These are phyloP conservation scores for Blastobotrys proliferans DNA, from an alignment of 1,139 yeast genomes.

Conservation along the genomic window DNA sequence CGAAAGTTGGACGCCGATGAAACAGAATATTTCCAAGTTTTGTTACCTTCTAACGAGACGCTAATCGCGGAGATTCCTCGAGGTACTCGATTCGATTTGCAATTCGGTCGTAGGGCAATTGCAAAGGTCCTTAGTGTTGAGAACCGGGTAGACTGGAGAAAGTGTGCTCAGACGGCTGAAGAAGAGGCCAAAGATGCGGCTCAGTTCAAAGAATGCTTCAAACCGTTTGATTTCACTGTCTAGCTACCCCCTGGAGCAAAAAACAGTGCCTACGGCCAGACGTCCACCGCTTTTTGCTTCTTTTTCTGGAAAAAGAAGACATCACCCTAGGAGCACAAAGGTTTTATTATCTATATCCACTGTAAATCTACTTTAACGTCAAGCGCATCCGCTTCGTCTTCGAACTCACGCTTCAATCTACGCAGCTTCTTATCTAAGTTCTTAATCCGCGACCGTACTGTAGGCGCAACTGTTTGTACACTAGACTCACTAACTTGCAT, in stretches of 20 bases:
- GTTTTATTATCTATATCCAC: slow-evolving; percentile 23
- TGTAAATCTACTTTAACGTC: slow-evolving; percentile 26
- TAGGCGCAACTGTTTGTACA: slow-evolving; percentile 29
- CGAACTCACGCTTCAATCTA: slow-evolving; percentile 30
- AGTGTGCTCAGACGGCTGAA: slow-evolving; percentile 56
- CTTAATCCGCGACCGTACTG: slow-evolving; percentile 27
- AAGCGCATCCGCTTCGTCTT: slow-evolving; percentile 12
- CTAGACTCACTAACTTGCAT: slow-evolving; percentile 24
- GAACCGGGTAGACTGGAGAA: slow-evolving; percentile 64
- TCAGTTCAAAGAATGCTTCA: slow-evolving; percentile 49
- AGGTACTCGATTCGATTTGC: slow-evolving; percentile 50
- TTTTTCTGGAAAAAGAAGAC: background rate
- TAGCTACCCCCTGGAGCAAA: too few species aligned
- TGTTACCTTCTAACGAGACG: slow-evolving; percentile 17
- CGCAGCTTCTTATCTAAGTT: slow-evolving; percentile 31
- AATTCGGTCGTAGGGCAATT: slow-evolving; percentile 73
- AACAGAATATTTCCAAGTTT: slow-evolving; percentile 21
- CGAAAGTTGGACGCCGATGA: slow-evolving; percentile 14
- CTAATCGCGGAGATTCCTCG: slow-evolving; percentile 19
- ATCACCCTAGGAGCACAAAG: too few species aligned
- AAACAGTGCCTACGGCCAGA: too few species aligned
- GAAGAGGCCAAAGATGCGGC: slow-evolving; percentile 61
- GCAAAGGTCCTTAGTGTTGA: slow-evolving; percentile 56
- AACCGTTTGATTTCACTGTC: slow-evolving; percentile 42
- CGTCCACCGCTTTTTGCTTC: background rate